A percentile compares a stretch with the other conserved stretches of the same genome.
Conservation (phyloP, 2,329 filamentous ascomycete species). For the Arthrinium puccinioides region DNA sequence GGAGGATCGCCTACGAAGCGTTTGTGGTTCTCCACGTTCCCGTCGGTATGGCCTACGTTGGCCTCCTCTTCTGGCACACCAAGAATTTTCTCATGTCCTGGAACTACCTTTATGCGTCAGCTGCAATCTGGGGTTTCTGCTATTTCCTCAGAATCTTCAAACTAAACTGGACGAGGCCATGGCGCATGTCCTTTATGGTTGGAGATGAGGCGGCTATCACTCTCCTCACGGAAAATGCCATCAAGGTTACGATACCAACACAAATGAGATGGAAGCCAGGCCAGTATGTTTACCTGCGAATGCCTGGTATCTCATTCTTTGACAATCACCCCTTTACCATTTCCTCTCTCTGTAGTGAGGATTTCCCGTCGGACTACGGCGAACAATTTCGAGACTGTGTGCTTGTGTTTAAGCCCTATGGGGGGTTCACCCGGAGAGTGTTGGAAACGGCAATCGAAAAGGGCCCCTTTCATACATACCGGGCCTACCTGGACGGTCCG, state of each 20-base stretch:
- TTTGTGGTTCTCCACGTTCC: constrained; percentile 81
- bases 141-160: constrained; percentile 73
- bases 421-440: constrained; percentile 81
- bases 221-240: constrained; percentile 84
- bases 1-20: constrained; percentile 73
- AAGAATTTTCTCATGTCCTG: constrained; percentile 88
- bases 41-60: constrained; percentile 72
- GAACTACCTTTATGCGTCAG: constrained; percentile 77
- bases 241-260: constrained; percentile 91
- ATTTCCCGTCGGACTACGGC: constrained; percentile 88
- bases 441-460: constrained; percentile 77
- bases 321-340: constrained; percentile 97
- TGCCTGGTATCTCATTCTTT: constrained; percentile 84
- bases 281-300: constrained; percentile 89
- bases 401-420: constrained; percentile 84
- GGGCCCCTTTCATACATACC: constrained; percentile 85
- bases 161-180: constrained; percentile 82
- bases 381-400: constrained; percentile 83
- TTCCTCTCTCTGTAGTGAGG: constrained; percentile 82
- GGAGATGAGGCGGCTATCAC: constrained; percentile 89
- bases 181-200: constrained; percentile 72
- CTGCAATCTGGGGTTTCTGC: constrained; percentile 71
- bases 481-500: constrained; percentile 86
- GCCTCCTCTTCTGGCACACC: constrained; percentile 90
- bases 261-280: constrained; percentile 89